Percentiles rank a stretch among this genome's conserved stretches.
phyloP scores from a whole-genome alignment of 2,329 filamentous ascomycete genomes.

The Pyricularia pennisetigena region DNA sequence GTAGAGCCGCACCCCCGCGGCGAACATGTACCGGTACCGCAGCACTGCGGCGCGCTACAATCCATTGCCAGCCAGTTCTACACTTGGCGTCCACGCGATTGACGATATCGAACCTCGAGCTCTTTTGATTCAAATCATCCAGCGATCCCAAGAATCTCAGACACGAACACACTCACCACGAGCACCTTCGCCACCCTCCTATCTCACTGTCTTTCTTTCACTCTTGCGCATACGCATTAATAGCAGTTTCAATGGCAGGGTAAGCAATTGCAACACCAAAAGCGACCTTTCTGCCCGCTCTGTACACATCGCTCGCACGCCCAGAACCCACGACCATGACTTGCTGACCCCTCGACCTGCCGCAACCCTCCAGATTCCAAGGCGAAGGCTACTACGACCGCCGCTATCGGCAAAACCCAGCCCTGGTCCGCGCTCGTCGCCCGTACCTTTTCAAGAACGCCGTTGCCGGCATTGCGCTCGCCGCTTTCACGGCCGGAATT shows the following conservation, averaged over 20 bases:
- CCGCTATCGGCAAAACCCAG: conserved; percentile 73
- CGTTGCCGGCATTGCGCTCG: conserved; percentile 66
- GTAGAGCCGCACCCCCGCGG: too few relatives aligned
- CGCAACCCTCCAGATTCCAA: conserved; percentile 18
- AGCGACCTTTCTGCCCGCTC: neutral
- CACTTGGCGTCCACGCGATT: neutral
- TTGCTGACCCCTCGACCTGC: neutral
- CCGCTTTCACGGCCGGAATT: conserved; percentile 68
- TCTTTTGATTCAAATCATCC: neutral
- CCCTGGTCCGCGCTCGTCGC: conserved; percentile 81
- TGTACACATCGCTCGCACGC: neutral
- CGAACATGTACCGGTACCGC: neutral
- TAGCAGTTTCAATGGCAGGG: neutral
- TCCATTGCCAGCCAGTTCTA: neutral
- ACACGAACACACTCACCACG: neutral
- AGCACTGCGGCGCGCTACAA: neutral
- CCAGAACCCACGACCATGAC: neutral
- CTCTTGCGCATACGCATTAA: neutral
- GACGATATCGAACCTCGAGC: neutral
- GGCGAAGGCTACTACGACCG: conserved; percentile 81
- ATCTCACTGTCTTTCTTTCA: neutral
- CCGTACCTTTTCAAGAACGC: conserved; percentile 89
- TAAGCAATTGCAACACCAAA: neutral
- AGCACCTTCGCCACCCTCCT: neutral
- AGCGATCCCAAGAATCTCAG: neutral